These are phyloP conservation scores for Onygenales sp. DNA, from an alignment of 2,329 filamentous ascomycete genomes.

Conservation along the genomic window DNA sequence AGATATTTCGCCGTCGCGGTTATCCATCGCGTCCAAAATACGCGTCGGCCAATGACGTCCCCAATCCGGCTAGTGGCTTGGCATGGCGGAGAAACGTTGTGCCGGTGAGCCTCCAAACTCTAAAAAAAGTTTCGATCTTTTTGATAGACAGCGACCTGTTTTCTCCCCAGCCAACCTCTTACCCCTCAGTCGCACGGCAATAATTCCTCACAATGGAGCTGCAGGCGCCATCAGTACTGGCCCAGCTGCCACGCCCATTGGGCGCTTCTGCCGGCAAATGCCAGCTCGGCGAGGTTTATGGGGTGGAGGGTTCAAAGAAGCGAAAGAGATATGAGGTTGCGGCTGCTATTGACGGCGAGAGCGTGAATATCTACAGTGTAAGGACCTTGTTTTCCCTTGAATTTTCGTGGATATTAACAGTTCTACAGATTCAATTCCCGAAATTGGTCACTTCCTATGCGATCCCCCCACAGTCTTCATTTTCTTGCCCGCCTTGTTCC, in stretches of 20 bases:
- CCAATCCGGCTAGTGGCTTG: slow-evolving; percentile 2
- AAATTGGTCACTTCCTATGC: slow-evolving; percentile 53
- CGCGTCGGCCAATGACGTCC: neutral
- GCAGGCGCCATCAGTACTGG: slow-evolving; percentile 34
- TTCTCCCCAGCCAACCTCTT: neutral
- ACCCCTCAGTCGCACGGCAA: neutral
- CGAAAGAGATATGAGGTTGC: slow-evolving; percentile 54
- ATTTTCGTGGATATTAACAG: slow-evolving; percentile 1
- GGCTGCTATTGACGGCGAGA: slow-evolving; percentile 51
- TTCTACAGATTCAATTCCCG: slow-evolving; percentile 48
- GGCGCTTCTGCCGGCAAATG: slow-evolving; percentile 31
- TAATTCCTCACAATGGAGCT: slow-evolving; percentile 29
- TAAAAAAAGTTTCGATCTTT: neutral
- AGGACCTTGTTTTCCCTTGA: slow-evolving; percentile 2
- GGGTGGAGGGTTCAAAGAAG: slow-evolving; percentile 46
- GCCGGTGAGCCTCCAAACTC: neutral
- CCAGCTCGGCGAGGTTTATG: slow-evolving; percentile 40
- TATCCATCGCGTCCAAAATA: slow-evolving; percentile 1
- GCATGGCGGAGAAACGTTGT: neutral
- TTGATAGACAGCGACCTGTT: neutral
- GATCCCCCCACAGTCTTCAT: slow-evolving; percentile 49
- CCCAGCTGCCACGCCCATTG: slow-evolving; percentile 36
- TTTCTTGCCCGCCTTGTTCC: slow-evolving; percentile 50
- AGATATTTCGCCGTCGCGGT: neutral
- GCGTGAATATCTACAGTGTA: slow-evolving; percentile 55